A percentile compares a stretch with the other conserved stretches of the same genome.
These are phyloP conservation scores for Neoboletus brunneissimus DNA, from an alignment of 768 basidiomycete species.

Conservation along the genomic window DNA sequence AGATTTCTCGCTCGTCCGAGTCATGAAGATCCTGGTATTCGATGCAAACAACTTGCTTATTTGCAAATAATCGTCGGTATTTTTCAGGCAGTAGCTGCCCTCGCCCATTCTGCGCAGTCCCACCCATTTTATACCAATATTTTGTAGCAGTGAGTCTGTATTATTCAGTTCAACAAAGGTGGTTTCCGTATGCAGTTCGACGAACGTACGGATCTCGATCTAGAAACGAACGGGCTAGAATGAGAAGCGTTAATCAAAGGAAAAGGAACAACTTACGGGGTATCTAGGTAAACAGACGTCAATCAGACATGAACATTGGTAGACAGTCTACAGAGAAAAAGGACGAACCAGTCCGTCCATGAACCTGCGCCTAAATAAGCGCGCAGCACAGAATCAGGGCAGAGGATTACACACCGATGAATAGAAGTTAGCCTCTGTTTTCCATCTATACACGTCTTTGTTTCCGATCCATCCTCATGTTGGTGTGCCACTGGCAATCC, in stretches of 20 bases:
- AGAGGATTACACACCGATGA: slow-evolving; percentile 45
- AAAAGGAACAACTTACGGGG: slow-evolving; percentile 41
- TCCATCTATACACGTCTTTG: slow-evolving; percentile 71
- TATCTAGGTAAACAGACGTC: slow-evolving; percentile 39
- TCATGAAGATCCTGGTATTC: slow-evolving; percentile 65
- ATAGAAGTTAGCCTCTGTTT: slow-evolving; percentile 81
- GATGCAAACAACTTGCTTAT: slow-evolving; percentile 79
- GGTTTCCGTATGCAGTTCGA: fast-evolving
- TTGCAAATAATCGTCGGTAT: slow-evolving; percentile 58
- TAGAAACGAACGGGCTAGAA: slow-evolving; percentile 10
- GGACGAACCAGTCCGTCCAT: slow-evolving; percentile 64
- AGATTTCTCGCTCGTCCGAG: slow-evolving; percentile 62
- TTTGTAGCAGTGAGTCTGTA: slow-evolving; percentile 37
- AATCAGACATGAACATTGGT: slow-evolving; percentile 2
- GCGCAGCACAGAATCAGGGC: neutral
- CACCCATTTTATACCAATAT: slow-evolving; percentile 46
- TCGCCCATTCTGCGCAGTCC: slow-evolving; percentile 7
- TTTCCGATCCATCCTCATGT: slow-evolving; percentile 61
- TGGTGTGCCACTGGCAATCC: slow-evolving; percentile 43
- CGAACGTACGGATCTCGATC: slow-evolving; percentile 46
- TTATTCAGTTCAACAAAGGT: neutral
- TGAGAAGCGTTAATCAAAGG: neutral
- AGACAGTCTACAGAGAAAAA: neutral
- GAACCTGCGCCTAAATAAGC: slow-evolving; percentile 42
- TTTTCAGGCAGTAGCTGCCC: slow-evolving; percentile 48